Base-by-base conservation (phyloP, 495 filamentous ascomycete species). In the Neurospora sp. region DNA sequence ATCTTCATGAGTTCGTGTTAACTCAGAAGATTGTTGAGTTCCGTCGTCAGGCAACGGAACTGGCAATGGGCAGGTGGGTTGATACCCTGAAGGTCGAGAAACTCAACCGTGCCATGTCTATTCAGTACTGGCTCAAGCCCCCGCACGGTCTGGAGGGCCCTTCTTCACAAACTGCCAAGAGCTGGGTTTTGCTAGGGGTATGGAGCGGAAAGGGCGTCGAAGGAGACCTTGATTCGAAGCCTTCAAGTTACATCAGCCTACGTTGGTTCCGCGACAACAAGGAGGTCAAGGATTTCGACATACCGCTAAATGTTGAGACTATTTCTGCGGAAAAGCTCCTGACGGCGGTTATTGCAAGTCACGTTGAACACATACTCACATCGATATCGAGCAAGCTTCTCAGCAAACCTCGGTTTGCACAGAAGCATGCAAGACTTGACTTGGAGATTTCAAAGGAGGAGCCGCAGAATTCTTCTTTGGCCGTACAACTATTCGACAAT, bases 141-240 rank as follows among this genome's bases (percentile, higher is more conserved):
- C 81, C 81, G 39, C 77, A 80, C 72, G 44, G 53, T 27, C 70
- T 20, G 31, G 42, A 35, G 22, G n/a, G 70, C 27, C 42, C 70
- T 35, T 46, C 74, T n/a, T 78, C 81, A 22, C 82, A 87, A 38
- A 88, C 88, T 12, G 81, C 85, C 5, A 96, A 94, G 83, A 96
- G 89, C 80, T 98, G 96, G 94, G 85, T 98, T 65, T 91, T 97
- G 53, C 85, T 98, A n/a, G 93, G 93, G 3, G 84, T 96, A 38
- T 84, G 88, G 73, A 91, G 92, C 76, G 89, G 90, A 48, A 88
- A 82, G 75, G 81, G 78, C 65, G 77, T 73, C 18, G 80, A 75
- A 73, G 82, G 74, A 59, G 72, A 74, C 42, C 73, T 71, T 41
- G 81, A 80, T 69, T 80, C 72, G 42, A 84, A 78, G 73, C 77